These are phyloP conservation scores for Metschnikowia reukaufii DNA, from an alignment of 805 yeast species.

Conservation along the genomic window DNA sequence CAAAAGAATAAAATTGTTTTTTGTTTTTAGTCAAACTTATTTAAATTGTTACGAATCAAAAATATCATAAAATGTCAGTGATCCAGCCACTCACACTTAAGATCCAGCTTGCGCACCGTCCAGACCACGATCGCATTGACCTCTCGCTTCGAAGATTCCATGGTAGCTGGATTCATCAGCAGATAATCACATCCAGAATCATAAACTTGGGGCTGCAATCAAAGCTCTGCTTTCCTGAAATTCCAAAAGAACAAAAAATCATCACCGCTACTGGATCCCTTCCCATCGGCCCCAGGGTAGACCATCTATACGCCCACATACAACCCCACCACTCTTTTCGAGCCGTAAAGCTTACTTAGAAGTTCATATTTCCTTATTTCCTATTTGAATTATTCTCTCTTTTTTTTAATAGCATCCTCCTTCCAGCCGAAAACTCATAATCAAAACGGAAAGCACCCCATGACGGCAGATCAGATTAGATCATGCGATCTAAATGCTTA, in stretches of 20 bases:
- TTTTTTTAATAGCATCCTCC: conserved; percentile 10
- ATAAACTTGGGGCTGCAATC: background rate
- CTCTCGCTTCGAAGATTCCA: background rate
- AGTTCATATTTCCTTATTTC: background rate
- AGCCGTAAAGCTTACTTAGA: no score
- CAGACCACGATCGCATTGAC: background rate
- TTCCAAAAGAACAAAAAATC: background rate
- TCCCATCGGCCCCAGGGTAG: no score
- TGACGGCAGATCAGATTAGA: background rate
- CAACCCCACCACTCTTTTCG: background rate
- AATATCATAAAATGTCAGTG: background rate
- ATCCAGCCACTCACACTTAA: background rate
- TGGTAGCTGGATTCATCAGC: background rate
- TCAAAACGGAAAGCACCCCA: background rate
- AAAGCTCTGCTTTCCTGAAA: background rate
- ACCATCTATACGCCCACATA: background rate
- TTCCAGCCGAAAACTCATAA: background rate
- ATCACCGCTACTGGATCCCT: no score
- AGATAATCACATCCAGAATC: background rate
- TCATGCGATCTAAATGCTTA: background rate
- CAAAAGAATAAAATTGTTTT: no score
- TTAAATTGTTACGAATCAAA: no score
- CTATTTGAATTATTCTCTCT: no score
- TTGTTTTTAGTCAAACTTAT: no score
- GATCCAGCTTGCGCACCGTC: background rate